Evolutionary conservation across 495 filamentous ascomycete species (phyloP).

Genomic region (Gamarada debralockiae): DNA sequence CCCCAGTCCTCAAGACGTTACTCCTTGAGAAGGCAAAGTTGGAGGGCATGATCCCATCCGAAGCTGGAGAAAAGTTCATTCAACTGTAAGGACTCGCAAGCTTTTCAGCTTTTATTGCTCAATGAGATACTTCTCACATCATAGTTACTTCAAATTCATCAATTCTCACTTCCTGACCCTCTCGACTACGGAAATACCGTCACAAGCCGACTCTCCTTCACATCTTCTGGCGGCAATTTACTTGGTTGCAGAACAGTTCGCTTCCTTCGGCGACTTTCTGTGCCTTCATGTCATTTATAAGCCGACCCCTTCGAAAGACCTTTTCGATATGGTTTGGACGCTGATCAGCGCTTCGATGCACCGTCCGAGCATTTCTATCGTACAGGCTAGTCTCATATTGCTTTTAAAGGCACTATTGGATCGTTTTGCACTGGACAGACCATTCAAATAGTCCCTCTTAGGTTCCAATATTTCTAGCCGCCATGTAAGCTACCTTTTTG

Average conservation of each 20-base stretch:
- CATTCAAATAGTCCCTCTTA: not conserved
- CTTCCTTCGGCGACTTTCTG: not conserved
- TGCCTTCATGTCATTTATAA: not conserved
- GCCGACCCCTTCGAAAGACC: not conserved
- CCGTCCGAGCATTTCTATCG: not conserved
- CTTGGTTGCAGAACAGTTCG: not conserved
- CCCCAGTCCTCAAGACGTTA: not conserved
- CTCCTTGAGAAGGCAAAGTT: not conserved
- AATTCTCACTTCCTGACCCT: not conserved
- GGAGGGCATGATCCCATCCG: not conserved
- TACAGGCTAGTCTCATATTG: not conserved
- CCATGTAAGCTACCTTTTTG: not conserved
- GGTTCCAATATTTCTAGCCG: not conserved
- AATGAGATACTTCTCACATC: no score
- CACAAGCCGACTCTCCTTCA: not conserved
- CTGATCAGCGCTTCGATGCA: not conserved
- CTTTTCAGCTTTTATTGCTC: not conserved
- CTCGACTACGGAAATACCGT: not conserved
- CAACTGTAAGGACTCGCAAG: not conserved
- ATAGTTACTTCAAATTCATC: not conserved
- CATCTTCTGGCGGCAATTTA: slow-evolving; percentile 2
- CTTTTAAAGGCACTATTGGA: not conserved
- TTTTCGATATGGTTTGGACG: not conserved
- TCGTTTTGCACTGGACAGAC: not conserved
- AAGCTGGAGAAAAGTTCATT: not conserved